A percentile compares a stretch with the other conserved stretches of the same genome.
Conservation (phyloP, 1,284 basidiomycete species). For the Sanguinoderma infundibulare region DNA sequence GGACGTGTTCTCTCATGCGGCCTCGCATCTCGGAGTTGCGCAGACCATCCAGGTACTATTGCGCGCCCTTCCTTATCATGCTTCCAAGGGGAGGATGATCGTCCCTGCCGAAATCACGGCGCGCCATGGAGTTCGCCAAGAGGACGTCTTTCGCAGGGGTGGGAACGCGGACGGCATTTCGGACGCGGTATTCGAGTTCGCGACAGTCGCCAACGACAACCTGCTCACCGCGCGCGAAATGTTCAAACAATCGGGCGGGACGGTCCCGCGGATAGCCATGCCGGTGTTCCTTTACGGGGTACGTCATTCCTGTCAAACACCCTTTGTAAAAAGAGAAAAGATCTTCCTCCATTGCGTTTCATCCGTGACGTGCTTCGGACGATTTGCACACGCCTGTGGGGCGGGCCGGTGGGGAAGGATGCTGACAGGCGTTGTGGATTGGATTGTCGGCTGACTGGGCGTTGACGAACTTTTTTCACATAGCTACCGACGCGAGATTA, state of each 20-base stretch:
- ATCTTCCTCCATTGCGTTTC: slow-evolving; percentile 17
- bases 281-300: slow-evolving; percentile 84
- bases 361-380: neutral
- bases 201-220: slow-evolving; percentile 91
- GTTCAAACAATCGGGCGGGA: slow-evolving; percentile 64
- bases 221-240: slow-evolving; percentile 82
- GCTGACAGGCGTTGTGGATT: slow-evolving; percentile 18
- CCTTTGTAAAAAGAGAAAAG: slow-evolving; percentile 35
- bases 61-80: slow-evolving; percentile 79
- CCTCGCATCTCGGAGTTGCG: slow-evolving; percentile 77
- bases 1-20: slow-evolving; percentile 72
- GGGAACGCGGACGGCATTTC: slow-evolving; percentile 64
- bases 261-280: slow-evolving; percentile 68
- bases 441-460: neutral
- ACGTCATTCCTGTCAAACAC: slow-evolving; percentile 20
- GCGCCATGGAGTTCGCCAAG: slow-evolving; percentile 81
- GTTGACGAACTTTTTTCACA: slow-evolving; percentile 10
- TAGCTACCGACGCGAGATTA: slow-evolving; percentile 81
- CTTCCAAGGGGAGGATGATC: slow-evolving; percentile 73
- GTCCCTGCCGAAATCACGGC: slow-evolving; percentile 87
- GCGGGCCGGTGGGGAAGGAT: slow-evolving; percentile 15
- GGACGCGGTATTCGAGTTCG: slow-evolving; percentile 88
- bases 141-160: slow-evolving; percentile 83
- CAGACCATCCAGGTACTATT: slow-evolving; percentile 77
- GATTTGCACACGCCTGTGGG: slow-evolving; percentile 9